A percentile compares a stretch with the other conserved stretches of the same genome.
phyloP scores from a whole-genome alignment of 2,329 filamentous ascomycete species.

The Pseudogymnoascus sp. region DNA sequence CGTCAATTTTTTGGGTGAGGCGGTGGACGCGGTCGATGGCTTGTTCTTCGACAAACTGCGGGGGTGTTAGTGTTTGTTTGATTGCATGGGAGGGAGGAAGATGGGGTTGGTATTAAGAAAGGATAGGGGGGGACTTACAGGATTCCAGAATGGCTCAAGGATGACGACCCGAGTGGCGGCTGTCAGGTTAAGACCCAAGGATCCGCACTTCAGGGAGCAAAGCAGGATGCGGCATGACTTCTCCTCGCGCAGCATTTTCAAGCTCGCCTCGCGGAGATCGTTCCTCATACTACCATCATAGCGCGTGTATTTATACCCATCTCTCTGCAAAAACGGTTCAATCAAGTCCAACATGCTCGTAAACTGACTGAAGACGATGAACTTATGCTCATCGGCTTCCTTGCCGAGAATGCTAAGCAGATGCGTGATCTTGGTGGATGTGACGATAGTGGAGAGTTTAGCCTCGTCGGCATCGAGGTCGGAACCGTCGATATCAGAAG shows the following conservation, averaged over 20 bases:
- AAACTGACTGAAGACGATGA: conserved; percentile 97
- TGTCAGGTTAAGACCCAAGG: conserved; percentile 85
- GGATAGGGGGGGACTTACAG: conserved; percentile 38
- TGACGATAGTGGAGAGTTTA: conserved; percentile 44
- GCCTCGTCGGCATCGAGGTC: conserved; percentile 32
- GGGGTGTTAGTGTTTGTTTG: neutral
- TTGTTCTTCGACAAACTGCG: conserved; percentile 86
- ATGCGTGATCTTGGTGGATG: conserved; percentile 87
- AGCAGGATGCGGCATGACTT: conserved; percentile 71
- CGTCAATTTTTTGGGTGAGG: conserved; percentile 92
- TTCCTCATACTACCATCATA: conserved; percentile 97
- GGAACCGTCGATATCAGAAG: conserved; percentile 27
- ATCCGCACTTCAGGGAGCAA: conserved; percentile 90
- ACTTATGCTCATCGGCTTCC: conserved; percentile 79
- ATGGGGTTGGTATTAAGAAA: conserved; percentile 30
- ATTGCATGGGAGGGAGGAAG: neutral
- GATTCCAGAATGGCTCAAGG: conserved; percentile 98
- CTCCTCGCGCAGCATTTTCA: conserved; percentile 68
- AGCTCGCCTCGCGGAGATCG: conserved; percentile 79
- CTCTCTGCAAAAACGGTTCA: conserved; percentile 75
- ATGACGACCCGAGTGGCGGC: conserved; percentile 90
- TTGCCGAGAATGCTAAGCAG: conserved; percentile 71
- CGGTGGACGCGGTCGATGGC: conserved; percentile 97
- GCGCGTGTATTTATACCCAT: conserved; percentile 69
- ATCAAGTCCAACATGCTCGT: conserved; percentile 96